A percentile compares a stretch with the other conserved stretches of the same genome.
These are phyloP conservation scores for Aulographum hederae DNA, from an alignment of 2,329 filamentous ascomycete species.

Conservation along the genomic window DNA sequence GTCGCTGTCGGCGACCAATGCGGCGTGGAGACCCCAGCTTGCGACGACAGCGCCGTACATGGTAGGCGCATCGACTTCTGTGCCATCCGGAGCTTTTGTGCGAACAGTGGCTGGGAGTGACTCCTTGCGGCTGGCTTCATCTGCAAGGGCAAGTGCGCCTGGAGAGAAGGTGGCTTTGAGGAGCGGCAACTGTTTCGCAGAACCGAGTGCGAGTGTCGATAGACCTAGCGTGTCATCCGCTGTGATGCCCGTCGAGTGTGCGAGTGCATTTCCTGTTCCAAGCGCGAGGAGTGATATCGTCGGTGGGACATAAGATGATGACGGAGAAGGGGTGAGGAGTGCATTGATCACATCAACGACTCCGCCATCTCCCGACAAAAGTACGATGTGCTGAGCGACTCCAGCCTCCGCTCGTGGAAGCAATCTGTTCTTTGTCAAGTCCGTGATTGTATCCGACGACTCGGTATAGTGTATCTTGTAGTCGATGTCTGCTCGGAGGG, in stretches of 20 bases:
- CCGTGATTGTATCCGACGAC: slow-evolving; percentile 42
- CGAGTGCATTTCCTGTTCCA: slow-evolving; percentile 31
- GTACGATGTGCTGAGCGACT: slow-evolving; percentile 40
- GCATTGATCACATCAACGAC: slow-evolving; percentile 67
- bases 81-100: too few relatives aligned
- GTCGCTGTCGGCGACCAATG: slow-evolving; percentile 80
- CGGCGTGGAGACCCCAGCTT: slow-evolving; percentile 80
- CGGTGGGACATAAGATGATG: slow-evolving; percentile 27
- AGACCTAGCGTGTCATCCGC: slow-evolving; percentile 23
- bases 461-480: slow-evolving; percentile 45
- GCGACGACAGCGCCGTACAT: slow-evolving; percentile 65
- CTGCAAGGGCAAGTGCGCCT: slow-evolving; percentile 21
- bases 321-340: slow-evolving; percentile 15
- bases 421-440: slow-evolving; percentile 41
- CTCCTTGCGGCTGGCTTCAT: slow-evolving; percentile 26
- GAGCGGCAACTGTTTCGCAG: slow-evolving; percentile 19
- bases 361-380: slow-evolving; percentile 80
- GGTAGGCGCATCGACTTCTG: slow-evolving; percentile 13
- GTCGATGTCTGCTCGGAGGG: slow-evolving; percentile 14
- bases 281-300: slow-evolving; percentile 36
- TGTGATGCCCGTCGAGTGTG: slow-evolving; percentile 22
- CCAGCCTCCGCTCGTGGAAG: slow-evolving; percentile 30
- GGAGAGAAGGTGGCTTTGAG: slow-evolving; percentile 26
- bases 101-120: slow-evolving; percentile 11
- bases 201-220: slow-evolving; percentile 16